These are phyloP conservation scores for Starmerella bombi DNA, from an alignment of 805 yeast species.

Conservation along the genomic window DNA sequence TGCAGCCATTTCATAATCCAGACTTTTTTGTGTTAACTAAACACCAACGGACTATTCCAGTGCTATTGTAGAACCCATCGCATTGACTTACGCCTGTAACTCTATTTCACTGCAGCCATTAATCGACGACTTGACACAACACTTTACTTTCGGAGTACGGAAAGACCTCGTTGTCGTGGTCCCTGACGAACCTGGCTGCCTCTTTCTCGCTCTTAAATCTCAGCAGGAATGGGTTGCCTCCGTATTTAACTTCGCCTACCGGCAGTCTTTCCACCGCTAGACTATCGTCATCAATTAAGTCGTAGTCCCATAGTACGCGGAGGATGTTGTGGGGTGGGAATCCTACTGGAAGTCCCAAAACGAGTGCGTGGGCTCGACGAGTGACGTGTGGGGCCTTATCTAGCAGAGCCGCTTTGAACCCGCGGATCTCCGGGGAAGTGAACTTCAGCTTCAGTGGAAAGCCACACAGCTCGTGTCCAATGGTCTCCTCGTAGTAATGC, in stretches of 20 bases:
- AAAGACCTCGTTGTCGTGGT: slow-evolving; percentile 22
- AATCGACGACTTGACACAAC: slow-evolving; percentile 26
- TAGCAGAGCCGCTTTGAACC: slow-evolving; percentile 21
- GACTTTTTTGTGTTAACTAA: too few relatives aligned
- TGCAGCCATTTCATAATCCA: too few relatives aligned
- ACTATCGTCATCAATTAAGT: slow-evolving; percentile 24
- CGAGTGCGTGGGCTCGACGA: slow-evolving; percentile 23
- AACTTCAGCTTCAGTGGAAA: slow-evolving; percentile 35
- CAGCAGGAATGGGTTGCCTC: slow-evolving; percentile 25
- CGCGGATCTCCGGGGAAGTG: slow-evolving; percentile 26
- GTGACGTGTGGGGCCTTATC: slow-evolving; percentile 19
- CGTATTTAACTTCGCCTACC: slow-evolving; percentile 23
- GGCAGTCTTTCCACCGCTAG: slow-evolving; percentile 26
- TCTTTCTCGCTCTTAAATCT: slow-evolving; percentile 25
- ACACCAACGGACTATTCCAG: too few relatives aligned
- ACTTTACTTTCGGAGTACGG: slow-evolving; percentile 23
- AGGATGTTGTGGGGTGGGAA: slow-evolving; percentile 18
- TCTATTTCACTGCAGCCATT: too few relatives aligned
- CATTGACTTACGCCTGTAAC: too few relatives aligned
- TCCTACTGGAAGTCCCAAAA: slow-evolving; percentile 25
- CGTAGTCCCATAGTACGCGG: slow-evolving; percentile 27
- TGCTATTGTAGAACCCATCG: too few relatives aligned
- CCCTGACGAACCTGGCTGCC: slow-evolving; percentile 24
- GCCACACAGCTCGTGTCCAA: slow-evolving; percentile 40
- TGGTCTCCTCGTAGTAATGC: slow-evolving; percentile 39